Conservation (phyloP, 495 filamentous ascomycete genomes). For the Neurospora sp. region DNA sequence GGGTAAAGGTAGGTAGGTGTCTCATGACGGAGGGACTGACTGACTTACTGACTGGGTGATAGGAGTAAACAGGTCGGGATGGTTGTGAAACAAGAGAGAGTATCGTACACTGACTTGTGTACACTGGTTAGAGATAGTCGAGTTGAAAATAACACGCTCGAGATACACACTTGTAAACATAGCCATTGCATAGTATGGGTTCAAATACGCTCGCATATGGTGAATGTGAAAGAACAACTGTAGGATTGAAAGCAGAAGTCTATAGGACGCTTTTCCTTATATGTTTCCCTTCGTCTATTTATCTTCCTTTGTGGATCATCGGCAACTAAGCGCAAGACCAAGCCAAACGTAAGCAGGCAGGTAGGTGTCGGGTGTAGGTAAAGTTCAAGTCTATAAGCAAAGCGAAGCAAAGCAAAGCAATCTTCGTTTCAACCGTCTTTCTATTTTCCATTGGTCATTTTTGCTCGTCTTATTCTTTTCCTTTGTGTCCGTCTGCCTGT, state of each 20-base stretch:
- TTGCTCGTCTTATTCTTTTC: background rate
- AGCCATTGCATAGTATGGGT: no score
- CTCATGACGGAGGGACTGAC: background rate
- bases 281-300: background rate
- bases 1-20: background rate
- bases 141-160: background rate
- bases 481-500: background rate
- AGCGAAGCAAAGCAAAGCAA: no score
- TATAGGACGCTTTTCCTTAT: background rate
- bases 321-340: no score
- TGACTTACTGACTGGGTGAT: background rate
- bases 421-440: no score
- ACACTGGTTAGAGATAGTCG: background rate
- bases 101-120: background rate
- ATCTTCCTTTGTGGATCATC: background rate
- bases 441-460: no score
- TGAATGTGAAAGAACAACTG: no score
- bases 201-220: no score
- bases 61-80: background rate
- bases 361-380: no score
- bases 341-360: no score
- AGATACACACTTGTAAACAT: background rate
- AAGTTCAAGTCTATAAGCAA: no score
- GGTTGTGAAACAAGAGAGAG: background rate
- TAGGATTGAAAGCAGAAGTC: background rate